A percentile compares a stretch with the other conserved stretches of the same genome.
Conservation (phyloP, 2,329 filamentous ascomycete genomes). For the Cladophialophora bantiana region DNA sequence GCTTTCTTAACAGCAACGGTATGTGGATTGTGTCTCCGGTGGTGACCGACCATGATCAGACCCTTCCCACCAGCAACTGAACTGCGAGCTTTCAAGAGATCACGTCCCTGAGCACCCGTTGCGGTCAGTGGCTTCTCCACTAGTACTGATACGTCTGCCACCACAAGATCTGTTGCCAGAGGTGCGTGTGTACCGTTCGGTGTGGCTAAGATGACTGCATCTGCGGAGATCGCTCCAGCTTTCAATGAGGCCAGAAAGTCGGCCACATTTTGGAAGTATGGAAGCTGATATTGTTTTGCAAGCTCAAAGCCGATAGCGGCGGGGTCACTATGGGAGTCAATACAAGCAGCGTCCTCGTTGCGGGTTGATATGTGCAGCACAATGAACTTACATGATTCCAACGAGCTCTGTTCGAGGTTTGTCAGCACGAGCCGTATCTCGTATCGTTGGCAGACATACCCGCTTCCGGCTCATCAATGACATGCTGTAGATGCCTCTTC, state of each 20-base stretch:
- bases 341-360: no score
- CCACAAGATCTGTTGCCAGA: conserved; percentile 21
- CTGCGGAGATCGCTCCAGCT: neutral
- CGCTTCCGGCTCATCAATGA: conserved; percentile 13
- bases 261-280: neutral
- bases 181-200: conserved; percentile 32
- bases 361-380: neutral
- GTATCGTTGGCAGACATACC: neutral
- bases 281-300: neutral
- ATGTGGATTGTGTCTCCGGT: conserved; percentile 32
- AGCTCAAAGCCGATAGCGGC: neutral
- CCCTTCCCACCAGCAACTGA: neutral
- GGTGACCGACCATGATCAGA: conserved; percentile 32
- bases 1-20: conserved; percentile 26
- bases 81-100: neutral
- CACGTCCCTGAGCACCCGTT: conserved; percentile 2
- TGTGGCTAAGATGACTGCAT: conserved; percentile 31
- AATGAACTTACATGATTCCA: conserved; percentile 4
- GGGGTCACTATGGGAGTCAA: neutral
- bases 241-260: conserved; percentile 2
- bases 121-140: conserved; percentile 33
- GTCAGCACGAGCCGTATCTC: neutral
- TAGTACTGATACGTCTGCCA: conserved; percentile 29
- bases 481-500: conserved; percentile 17
- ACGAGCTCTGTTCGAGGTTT: conserved; percentile 2